Base-by-base conservation (phyloP, 208 protist species). In the Novymonas esmeraldas region DNA sequence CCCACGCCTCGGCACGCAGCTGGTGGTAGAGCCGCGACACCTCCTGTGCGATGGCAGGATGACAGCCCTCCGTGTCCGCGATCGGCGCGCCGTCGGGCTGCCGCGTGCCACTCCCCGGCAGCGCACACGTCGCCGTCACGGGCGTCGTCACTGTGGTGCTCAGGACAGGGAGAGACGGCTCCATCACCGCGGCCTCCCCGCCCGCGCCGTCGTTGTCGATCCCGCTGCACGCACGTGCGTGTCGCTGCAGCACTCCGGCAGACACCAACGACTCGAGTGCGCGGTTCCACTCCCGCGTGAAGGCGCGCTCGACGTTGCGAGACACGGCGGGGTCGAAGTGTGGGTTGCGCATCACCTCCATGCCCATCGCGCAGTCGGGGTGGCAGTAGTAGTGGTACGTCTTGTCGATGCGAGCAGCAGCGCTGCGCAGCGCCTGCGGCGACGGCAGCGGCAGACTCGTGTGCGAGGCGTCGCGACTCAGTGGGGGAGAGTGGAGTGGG, bases 1-100 rank as follows among this genome's bases (percentile, higher is more conserved):
- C 52, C 84, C 84, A 90, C 29, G 77, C 71, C 29, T 89, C 84
- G 59, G 83, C 76, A 22, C 87, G 84, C 22, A 90, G 70, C 45
- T 85, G 84, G 33, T 73, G 55, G 62, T 78, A 85, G 26, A 76
- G 63, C 28, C 56, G 49, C 14, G 29, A 26, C 34, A 76, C 61
- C 63, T 69, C 70, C 14, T 65, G 34, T 6, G 54, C 60, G 0
- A 75, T 33, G 0, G 18, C 28, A 24, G 61, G 56, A 4, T 44
- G 38, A 24, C 38, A 48, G 16, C 0, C 39, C 1, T 22, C 26
- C 2, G 45, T 46, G 18, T 61, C 56, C 36, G 11, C 7, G n/a
- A n/a, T n/a, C n/a, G n/a, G n/a, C n/a, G n/a, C n/a, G n/a, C n/a
- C n/a, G n/a, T n/a, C n/a, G n/a, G n/a, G n/a, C n/a, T n/a, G n/a